Evolutionary conservation across 169 alveolate genomes (phyloP).

Genomic region (Cryptosporidium felis): DNA sequence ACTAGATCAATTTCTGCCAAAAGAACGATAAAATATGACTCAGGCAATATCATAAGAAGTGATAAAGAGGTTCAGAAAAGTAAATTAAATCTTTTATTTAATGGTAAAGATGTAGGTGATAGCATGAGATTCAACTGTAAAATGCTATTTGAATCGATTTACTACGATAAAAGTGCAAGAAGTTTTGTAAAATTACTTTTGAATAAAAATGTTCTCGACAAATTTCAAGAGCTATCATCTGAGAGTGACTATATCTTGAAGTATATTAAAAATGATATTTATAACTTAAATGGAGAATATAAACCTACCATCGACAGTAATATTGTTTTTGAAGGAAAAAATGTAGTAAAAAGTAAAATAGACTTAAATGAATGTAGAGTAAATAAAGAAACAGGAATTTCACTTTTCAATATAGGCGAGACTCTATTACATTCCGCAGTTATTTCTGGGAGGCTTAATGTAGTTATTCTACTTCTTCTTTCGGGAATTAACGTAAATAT

Average conservation of each 20-base stretch:
- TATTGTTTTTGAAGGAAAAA: constrained; percentile 19
- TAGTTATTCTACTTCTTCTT: background rate
- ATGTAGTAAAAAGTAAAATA: background rate
- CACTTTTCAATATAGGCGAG: constrained; percentile 51
- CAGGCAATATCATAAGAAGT: no score
- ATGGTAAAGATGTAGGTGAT: background rate
- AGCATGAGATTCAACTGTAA: background rate
- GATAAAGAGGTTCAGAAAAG: no score
- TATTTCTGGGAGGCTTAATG: constrained; percentile 45
- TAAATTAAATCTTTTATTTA: background rate
- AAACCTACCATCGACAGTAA: background rate
- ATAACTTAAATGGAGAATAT: background rate
- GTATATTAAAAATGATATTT: background rate
- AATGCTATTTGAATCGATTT: constrained; percentile 42
- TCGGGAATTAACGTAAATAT: constrained; percentile 46
- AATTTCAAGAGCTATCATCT: background rate
- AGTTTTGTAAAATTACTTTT: background rate
- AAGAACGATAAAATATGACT: no score
- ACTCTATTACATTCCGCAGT: constrained; percentile 55
- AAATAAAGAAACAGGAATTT: constrained; percentile 43
- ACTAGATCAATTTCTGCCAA: no score
- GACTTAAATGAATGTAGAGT: constrained; percentile 27
- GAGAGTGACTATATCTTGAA: background rate
- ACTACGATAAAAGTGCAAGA: constrained; percentile 13
- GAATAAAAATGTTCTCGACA: background rate